Conservation (phyloP, 805 yeast species). For the Saturnispora bothae region DNA sequence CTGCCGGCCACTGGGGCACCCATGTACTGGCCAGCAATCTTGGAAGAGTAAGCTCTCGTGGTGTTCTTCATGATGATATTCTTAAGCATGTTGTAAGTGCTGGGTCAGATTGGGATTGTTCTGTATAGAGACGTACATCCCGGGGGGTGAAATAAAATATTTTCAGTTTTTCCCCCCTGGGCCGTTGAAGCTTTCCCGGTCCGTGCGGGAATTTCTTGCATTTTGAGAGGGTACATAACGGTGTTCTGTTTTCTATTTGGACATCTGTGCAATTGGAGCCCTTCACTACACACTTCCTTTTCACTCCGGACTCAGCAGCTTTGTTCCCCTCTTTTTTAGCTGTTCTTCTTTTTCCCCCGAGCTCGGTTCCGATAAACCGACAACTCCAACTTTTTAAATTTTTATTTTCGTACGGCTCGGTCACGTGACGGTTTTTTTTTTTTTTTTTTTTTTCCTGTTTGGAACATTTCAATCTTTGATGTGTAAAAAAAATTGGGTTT, state of each 20-base stretch:
- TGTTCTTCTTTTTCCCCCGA: not conserved
- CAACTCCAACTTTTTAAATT: not conserved
- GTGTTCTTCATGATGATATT: constrained; percentile 4
- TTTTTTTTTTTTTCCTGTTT: not conserved
- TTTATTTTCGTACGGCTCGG: not conserved
- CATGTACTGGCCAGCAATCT: constrained; percentile 53
- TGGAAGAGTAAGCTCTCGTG: constrained; percentile 26
- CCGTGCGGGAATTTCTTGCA: not conserved
- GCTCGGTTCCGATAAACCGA: not conserved
- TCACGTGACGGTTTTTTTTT: not conserved
- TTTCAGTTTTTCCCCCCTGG: not conserved
- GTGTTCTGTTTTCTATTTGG: too few species aligned
- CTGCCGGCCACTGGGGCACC: constrained; percentile 69
- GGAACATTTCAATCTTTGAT: not conserved
- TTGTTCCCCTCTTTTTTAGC: not conserved
- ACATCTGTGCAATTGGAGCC: too few species aligned
- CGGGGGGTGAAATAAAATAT: not conserved
- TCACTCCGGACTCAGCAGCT: not conserved
- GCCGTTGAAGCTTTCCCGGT: not conserved
- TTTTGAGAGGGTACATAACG: not conserved
- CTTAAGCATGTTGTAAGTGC: constrained; percentile 1
- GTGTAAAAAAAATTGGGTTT: not conserved
- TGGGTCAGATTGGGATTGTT: not conserved
- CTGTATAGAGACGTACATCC: too few species aligned
- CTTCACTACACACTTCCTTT: not conserved